A percentile compares a stretch with the other conserved stretches of the same genome.
phyloP scores from a whole-genome alignment of 1,284 basidiomycete genomes.

The Marasmius tenuissimus region DNA sequence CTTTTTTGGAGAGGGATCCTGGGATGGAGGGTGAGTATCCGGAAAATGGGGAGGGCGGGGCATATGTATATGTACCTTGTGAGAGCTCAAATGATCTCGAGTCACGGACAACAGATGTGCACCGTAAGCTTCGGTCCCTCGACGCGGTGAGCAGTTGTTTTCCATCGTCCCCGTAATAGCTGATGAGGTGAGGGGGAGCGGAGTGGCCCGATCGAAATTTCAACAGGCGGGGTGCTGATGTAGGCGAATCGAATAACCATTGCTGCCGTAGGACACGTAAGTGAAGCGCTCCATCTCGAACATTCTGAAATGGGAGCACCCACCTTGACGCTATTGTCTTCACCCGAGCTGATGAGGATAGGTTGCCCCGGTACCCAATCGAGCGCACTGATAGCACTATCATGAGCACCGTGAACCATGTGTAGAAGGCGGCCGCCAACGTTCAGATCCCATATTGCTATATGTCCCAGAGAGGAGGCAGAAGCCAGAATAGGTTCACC shows the following conservation, averaged over 20 bases:
- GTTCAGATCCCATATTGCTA: constrained; percentile 91
- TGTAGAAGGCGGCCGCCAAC: constrained; percentile 81
- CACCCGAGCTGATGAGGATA: constrained; percentile 82
- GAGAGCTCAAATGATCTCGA: constrained; percentile 93
- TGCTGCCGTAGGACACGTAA: constrained; percentile 53
- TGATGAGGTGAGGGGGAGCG: constrained; percentile 86
- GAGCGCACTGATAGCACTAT: constrained; percentile 75
- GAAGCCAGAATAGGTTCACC: constrained; percentile 87
- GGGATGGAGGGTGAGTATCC: background rate
- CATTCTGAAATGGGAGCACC: background rate
- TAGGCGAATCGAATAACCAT: constrained; percentile 96
- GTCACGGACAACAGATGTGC: constrained; percentile 91
- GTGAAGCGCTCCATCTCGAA: background rate
- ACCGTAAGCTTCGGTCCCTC: constrained; percentile 84
- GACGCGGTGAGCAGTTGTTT: constrained; percentile 91
- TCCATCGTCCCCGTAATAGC: constrained; percentile 96
- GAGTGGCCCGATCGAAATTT: constrained; percentile 94
- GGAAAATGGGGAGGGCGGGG: constrained; percentile 1
- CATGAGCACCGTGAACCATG: constrained; percentile 84
- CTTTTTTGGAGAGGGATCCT: constrained; percentile 87
- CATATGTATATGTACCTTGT: constrained; percentile 60
- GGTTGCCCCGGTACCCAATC: constrained; percentile 94
- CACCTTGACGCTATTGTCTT: constrained; percentile 93
- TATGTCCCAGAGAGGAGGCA: constrained; percentile 82
- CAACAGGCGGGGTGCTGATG: constrained; percentile 80